Base-by-base conservation (phyloP, 257 asterid species). In the Capsicum baccatum region DNA sequence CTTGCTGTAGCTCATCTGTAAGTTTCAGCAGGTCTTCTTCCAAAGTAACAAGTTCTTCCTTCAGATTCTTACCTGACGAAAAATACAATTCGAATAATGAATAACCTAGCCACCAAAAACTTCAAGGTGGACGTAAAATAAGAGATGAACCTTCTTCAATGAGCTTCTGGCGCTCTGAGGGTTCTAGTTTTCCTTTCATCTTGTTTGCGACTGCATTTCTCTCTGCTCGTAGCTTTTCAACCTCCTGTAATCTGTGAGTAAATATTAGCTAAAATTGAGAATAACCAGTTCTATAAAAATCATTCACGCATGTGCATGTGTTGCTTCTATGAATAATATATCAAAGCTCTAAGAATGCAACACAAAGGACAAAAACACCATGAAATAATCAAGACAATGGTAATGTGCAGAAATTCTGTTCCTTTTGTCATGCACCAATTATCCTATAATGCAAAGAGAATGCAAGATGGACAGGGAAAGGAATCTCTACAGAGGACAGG, bases 171-270 rank as follows among this genome's bases (percentile, higher is more conserved):
- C 97, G 97, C 87, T 94, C 97, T 21, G 95, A 84, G 13, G 94
- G 93, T 84, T 94, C 98, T 69, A 96, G 86, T 82, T 94, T 94
- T 79, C 91, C 97, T 93, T 95, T 97, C 98, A 97, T 97, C 92
- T 90, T 92, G 94, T 92, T 95, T 59, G 98, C 99, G 85, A 97
- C 96, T 42, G 71, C 94, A 91, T 97, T 97, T 87, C 98, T 92
- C 92, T 96, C 98, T 2, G 93, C 95, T 9, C 98, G 94, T 87
- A 94, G 94, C 94, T 91, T 91, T 88, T 96, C 99, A 57, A 94
- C 99, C 91, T 94, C 99, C 98, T 94, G 98, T 91, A 90, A 91
- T 94, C 98, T 95, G 97, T 91, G 86, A 91, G 89, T 86, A 87
- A 89, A 86, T 87, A 93, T 94, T 92, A 93, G 96, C 92, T 90